Base-by-base conservation (phyloP, 2,329 filamentous ascomycete species). In the Botrytis squamosa region DNA sequence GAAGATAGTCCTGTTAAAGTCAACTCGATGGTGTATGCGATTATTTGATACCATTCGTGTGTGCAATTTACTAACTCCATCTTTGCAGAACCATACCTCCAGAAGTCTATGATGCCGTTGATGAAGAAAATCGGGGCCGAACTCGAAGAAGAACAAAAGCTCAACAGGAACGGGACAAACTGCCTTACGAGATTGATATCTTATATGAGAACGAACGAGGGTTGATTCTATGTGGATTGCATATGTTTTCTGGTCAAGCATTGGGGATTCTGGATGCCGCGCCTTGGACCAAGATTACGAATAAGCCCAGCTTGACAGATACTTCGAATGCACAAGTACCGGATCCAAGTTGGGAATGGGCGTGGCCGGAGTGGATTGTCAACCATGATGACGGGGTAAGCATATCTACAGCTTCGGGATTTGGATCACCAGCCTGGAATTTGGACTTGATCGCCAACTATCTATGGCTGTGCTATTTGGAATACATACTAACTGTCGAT, bases 181-280 rank as follows among this genome's bases (percentile, higher is more conserved):
- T 69, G 74, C 72, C 65, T 81, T 85, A 85, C 3, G 91, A 88
- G 42, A 90, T 98, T 75, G 96, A 99, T 76, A 88, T 98, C 8
- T 86, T 99, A 0, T 98, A 97, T 82, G 96, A 99, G 82, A 99
- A 99, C 80, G 93, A 99, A 84, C 89, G 96, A 73, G 96, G 96
- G 18, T 91, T 90, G 57, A 97, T 98, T 80, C 86, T 97, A 75
- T 98, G 95, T 79, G 95, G 96, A 42, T 88, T 94, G 20, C 91
- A 95, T 0, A 87, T 97, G n/a, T 99, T 98, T 85, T 97, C 95
- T 1, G 88, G 90, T 12, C 92, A 91, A 76, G 95, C 95, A 2
- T 87, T 99, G 1, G 90, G 97, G 52, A 92, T 93, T 75, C 88
- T 97, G 67, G 96, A 99, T 80, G 94, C 95, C 0, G 83, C 92